A percentile compares a stretch with the other conserved stretches of the same genome.
Conservation (phyloP, 768 basidiomycete species). For the Clitopilus passeckerianus region DNA sequence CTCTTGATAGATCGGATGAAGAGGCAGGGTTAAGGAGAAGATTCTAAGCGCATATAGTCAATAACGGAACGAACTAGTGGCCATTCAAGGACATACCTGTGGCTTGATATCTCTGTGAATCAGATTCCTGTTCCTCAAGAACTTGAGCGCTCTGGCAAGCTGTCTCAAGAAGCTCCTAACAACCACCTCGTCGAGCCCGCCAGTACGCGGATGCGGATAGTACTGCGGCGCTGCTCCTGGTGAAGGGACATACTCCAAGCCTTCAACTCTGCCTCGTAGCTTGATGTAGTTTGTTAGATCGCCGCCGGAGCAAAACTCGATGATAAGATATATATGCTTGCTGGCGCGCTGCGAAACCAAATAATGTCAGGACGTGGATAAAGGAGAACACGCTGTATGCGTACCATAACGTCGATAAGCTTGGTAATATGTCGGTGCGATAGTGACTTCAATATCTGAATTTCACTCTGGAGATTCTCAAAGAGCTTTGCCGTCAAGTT, state of each 20-base stretch:
- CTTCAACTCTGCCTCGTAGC: slow-evolving; percentile 91
- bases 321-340: slow-evolving; percentile 86
- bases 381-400: slow-evolving; percentile 7
- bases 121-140: slow-evolving; percentile 80
- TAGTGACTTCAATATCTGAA: slow-evolving; percentile 91
- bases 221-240: slow-evolving; percentile 71
- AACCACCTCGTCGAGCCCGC: slow-evolving; percentile 86
- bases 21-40: slow-evolving; percentile 83
- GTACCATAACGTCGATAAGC: slow-evolving; percentile 88
- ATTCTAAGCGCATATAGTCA: slow-evolving; percentile 46
- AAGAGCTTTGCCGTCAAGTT: slow-evolving; percentile 89
- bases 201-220: slow-evolving; percentile 87
- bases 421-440: slow-evolving; percentile 92
- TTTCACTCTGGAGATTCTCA: slow-evolving; percentile 98
- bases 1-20: slow-evolving; percentile 72
- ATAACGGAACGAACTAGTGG: neutral
- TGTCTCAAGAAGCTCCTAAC: slow-evolving; percentile 92
- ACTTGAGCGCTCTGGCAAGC: slow-evolving; percentile 86
- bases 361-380: neutral
- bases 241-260: slow-evolving; percentile 74
- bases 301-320: slow-evolving; percentile 96
- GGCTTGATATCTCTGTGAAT: slow-evolving; percentile 99
- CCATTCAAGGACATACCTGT: slow-evolving; percentile 43
- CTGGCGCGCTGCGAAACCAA: slow-evolving; percentile 52
- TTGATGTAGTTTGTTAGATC: slow-evolving; percentile 97